Evolutionary conservation across 306 rosid genomes (phyloP), one percentile per base, ranked within the genome.

Genomic region (Rosa multiflora): DNA sequence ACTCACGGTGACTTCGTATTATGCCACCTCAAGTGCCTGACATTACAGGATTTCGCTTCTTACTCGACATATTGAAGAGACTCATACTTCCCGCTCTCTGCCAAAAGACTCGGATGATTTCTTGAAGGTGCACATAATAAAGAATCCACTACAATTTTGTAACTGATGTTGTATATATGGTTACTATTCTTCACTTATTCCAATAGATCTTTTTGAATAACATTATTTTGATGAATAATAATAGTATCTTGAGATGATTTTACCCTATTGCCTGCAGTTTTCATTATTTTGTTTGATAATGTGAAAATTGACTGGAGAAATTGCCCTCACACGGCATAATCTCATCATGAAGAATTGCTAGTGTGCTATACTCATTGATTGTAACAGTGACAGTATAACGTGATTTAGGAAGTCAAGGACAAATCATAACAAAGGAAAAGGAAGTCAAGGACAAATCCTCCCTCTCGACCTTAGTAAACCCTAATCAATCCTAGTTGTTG

Each of bases 1-100:
- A 79, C 92, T 91, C 80, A 88, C 89, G 1, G 93, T 96, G 47
- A 90, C 99, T 81, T 91, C 97, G 68, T 93, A 96, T 80, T 91
- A 93, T 86, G 95, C 96, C 17, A 72, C 96, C 76, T 91, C 92
- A 17, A 96, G 98, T 89, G 96, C 94, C 78, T 93, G 98, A n/a
- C 93, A 93, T 86, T 89, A 90, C 59, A 94, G 96, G 73, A 84
- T 96, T 75, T 96, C 98, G 11, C 99, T 96, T 83, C 86, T 93
- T 78, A 91, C 99, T 74, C 88, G 98, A n/a, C 87, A 85, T 62
- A 82, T 93, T 71, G 99, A 96, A 88, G 92, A 93, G 51, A 71
- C 85, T n/a, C 88, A 82, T 84, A 81, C 59, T 37, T 83, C 90
- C 68, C 88, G 53, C 72, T 74, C 83, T 69, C 83, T 13, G 78